These are phyloP conservation scores for Tylopilus vinaceipallidus DNA, from an alignment of 768 basidiomycete genomes.

Conservation along the genomic window DNA sequence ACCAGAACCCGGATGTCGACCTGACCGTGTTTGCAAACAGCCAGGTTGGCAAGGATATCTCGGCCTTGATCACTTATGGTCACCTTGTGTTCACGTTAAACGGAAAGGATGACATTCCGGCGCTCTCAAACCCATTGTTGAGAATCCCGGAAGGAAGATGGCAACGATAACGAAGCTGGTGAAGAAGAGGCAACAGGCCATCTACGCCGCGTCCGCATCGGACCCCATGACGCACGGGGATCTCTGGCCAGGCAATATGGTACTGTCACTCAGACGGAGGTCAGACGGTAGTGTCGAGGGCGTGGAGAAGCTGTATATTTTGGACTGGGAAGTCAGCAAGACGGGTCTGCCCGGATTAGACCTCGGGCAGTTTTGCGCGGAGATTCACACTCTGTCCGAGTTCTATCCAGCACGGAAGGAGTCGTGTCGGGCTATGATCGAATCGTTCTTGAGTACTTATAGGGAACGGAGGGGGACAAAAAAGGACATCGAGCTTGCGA, in stretches of 20 bases:
- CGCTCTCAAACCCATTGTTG: conserved; percentile 42
- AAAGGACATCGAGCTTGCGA: conserved; percentile 30
- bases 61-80: conserved; percentile 44
- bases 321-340: conserved; percentile 69
- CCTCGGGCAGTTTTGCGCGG: conserved; percentile 63
- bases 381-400: conserved; percentile 48
- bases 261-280: conserved; percentile 39
- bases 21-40: conserved; percentile 41
- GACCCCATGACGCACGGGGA: conserved; percentile 49
- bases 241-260: conserved; percentile 71
- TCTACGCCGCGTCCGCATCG: conserved; percentile 26
- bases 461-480: conserved; percentile 18
- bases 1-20: conserved; percentile 30
- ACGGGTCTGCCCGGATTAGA: conserved; percentile 57
- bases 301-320: conserved; percentile 43
- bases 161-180: conserved; percentile 33
- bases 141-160: conserved; percentile 37
- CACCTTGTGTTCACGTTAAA: conserved; percentile 40
- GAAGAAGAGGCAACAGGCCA: conserved; percentile 28
- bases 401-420: conserved; percentile 44
- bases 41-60: conserved; percentile 39
- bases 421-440: conserved; percentile 37
- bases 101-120: conserved; percentile 30
- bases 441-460: conserved; percentile 49
- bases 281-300: conserved; percentile 22